Evolutionary conservation across 1,139 yeast genomes (phyloP).

Genomic region (Pichia sp.): DNA sequence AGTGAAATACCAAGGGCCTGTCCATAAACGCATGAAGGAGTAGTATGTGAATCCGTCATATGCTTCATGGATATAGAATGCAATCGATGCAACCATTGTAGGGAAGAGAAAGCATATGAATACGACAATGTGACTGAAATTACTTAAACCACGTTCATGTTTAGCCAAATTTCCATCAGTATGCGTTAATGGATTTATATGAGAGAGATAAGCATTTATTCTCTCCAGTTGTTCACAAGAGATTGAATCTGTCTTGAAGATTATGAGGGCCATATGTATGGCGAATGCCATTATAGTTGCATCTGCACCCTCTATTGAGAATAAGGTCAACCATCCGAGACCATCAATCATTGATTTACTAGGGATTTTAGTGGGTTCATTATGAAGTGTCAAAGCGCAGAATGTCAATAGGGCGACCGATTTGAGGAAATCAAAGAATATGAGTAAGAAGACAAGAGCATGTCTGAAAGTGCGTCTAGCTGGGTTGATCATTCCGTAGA

Average conservation of each 20-base stretch:
- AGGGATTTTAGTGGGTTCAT: constrained; percentile 29
- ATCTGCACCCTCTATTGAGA: constrained; percentile 83
- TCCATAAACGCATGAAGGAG: constrained; percentile 69
- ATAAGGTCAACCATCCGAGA: constrained; percentile 80
- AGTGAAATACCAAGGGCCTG: constrained; percentile 71
- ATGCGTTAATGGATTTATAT: no score
- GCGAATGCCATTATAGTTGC: constrained; percentile 80
- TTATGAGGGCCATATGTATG: constrained; percentile 68
- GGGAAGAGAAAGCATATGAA: constrained; percentile 57
- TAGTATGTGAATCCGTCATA: constrained; percentile 63
- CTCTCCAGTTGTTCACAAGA: no score
- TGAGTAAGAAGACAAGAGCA: constrained; percentile 58
- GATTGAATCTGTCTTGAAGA: constrained; percentile 35
- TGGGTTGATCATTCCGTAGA: constrained; percentile 55
- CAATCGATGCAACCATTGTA: constrained; percentile 61
- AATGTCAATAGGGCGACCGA: constrained; percentile 64
- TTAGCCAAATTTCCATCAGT: no score
- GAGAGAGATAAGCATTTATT: no score
- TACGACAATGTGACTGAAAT: constrained; percentile 53
- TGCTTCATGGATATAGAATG: constrained; percentile 51
- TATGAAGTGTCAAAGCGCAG: constrained; percentile 54
- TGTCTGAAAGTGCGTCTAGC: constrained; percentile 61
- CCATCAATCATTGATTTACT: constrained; percentile 57
- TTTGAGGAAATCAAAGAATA: constrained; percentile 68
- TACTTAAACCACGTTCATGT: constrained; percentile 71